These are phyloP conservation scores for Amorphotheca resinae DNA, from an alignment of 495 filamentous ascomycete species.

Conservation along the genomic window DNA sequence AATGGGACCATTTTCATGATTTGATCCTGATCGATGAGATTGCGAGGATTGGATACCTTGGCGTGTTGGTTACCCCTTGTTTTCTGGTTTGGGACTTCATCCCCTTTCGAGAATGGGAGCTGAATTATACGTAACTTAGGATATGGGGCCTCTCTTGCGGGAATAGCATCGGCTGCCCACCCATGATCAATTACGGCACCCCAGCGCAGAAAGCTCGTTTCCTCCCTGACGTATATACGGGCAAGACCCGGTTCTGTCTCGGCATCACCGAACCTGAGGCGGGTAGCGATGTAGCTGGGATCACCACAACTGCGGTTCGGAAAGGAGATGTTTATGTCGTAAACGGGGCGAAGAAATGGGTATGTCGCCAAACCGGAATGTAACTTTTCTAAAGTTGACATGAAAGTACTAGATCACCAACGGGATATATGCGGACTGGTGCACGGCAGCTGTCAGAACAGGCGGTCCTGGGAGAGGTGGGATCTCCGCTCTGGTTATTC, in stretches of 20 bases:
- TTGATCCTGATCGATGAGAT: conserved; percentile 49
- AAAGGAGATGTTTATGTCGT: conserved; percentile 51
- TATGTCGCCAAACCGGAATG: too few relatives aligned
- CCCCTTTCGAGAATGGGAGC: too few relatives aligned
- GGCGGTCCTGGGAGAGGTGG: conserved; percentile 34
- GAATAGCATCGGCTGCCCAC: conserved; percentile 53
- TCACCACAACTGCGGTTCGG: conserved; percentile 51
- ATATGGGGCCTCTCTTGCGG: conserved; percentile 38
- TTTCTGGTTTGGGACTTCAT: too few relatives aligned
- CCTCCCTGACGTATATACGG: conserved; percentile 42
- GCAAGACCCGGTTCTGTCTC: conserved; percentile 53
- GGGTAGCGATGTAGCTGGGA: conserved; percentile 50
- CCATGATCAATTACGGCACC: conserved; percentile 47
- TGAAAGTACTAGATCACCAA: too few relatives aligned
- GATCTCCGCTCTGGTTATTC: conserved; percentile 40
- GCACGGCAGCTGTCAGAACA: conserved; percentile 51
- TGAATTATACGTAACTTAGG: too few relatives aligned
- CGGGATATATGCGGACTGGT: conserved; percentile 52
- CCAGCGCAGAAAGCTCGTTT: conserved; percentile 41
- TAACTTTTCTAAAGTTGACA: too few relatives aligned
- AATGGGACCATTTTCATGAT: conserved; percentile 56
- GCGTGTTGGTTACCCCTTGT: too few relatives aligned
- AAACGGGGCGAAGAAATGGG: conserved; percentile 62
- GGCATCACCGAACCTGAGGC: conserved; percentile 60
- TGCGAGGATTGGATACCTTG: conserved; percentile 37